Percentiles rank a stretch among this genome's conserved stretches.
Evolutionary conservation across 1,284 basidiomycete species (phyloP).

Genomic region (Phlebopus sp.): DNA sequence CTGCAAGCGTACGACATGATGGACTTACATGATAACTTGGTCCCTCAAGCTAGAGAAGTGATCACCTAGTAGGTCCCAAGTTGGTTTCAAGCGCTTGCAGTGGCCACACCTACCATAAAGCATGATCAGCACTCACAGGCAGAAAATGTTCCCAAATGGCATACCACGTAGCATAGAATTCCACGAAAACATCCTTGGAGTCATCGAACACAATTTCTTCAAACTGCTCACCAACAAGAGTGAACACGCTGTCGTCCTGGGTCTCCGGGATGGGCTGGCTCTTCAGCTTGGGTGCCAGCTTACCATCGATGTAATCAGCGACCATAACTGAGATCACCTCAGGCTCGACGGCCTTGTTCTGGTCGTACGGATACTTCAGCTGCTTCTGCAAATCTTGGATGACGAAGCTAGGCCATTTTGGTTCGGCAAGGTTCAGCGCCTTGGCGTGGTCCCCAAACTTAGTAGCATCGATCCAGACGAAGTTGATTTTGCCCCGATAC

Average conservation of each 20-base stretch:
- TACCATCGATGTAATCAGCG: conserved; percentile 66
- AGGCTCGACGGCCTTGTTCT: conserved; percentile 57
- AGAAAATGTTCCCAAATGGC: conserved; percentile 17
- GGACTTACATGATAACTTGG: conserved; percentile 76
- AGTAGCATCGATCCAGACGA: conserved; percentile 97
- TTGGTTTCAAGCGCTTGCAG: conserved; percentile 96
- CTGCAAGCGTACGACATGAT: conserved; percentile 1
- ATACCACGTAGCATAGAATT: conserved; percentile 97
- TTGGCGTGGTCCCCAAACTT: conserved; percentile 97
- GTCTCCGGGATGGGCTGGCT: conserved; percentile 82
- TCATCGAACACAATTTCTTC: conserved; percentile 86
- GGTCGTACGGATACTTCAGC: conserved; percentile 89
- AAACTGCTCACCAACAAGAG: conserved; percentile 88
- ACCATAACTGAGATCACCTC: conserved; percentile 63
- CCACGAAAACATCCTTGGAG: conserved; percentile 92
- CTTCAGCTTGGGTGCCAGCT: conserved; percentile 86
- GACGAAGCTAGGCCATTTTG: conserved; percentile 92
- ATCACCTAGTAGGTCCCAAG: conserved; percentile 90
- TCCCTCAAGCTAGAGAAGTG: conserved; percentile 79
- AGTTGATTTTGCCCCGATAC: conserved; percentile 89
- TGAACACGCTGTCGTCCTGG: conserved; percentile 84
- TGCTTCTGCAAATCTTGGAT: conserved; percentile 84
- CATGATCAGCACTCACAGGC: background rate
- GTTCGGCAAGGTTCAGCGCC: conserved; percentile 82
- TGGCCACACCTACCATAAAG: conserved; percentile 73